Evolutionary conservation across 164 flowering plant genomes (phyloP), one percentile per base, ranked within the genome.

Genomic region (Macadamia tetraphylla): DNA sequence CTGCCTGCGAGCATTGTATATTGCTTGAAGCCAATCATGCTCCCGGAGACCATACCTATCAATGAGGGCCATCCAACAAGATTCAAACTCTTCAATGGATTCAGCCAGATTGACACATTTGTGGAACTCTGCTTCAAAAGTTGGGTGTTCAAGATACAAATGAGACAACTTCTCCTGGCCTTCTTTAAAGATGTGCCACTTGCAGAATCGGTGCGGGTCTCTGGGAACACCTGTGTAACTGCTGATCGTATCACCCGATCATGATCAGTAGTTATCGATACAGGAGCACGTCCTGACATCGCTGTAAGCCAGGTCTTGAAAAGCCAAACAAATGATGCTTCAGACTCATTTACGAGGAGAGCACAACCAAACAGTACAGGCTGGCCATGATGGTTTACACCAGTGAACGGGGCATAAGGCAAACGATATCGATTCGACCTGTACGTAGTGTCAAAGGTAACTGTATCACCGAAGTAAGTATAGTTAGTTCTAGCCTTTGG

Each of bases 311-410:
- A 84, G 9, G 81, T 79, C 52, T 78, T 66, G 51, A 82, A 79
- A 10, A 84, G 70, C 87, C 87, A 84, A 62, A 74, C 58, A 64
- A 79, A 84, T 0, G 85, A 79, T 23, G 74, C 59, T 56, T 74
- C 77, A 1, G 81, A 71, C 63, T 82, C 87, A 74, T 79, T 74
- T n/a, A 75, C 30, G 17, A 84, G 70, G 23, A 84, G 70, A 0
- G 84, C 85, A 69, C 85, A 84, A 48, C 87, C 85, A 77, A 82
- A 80, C 67, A 82, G 65, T 11, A 79, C 75, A 43, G 82, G 78
- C 71, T 82, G 83, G 13, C 78, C 78, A 60, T 81, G 85, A 76
- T 84, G 81, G 64, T 84, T 84, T 48, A 82, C 69, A 23, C 87
- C 85, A 35, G 80, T 72, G 70, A 82, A 81, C 23, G 79, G 77